Percentiles rank a stretch among this genome's conserved stretches.
Evolutionary conservation across 192 early-diverging fungal species (phyloP).

Genomic region (Coemansia sp.): DNA sequence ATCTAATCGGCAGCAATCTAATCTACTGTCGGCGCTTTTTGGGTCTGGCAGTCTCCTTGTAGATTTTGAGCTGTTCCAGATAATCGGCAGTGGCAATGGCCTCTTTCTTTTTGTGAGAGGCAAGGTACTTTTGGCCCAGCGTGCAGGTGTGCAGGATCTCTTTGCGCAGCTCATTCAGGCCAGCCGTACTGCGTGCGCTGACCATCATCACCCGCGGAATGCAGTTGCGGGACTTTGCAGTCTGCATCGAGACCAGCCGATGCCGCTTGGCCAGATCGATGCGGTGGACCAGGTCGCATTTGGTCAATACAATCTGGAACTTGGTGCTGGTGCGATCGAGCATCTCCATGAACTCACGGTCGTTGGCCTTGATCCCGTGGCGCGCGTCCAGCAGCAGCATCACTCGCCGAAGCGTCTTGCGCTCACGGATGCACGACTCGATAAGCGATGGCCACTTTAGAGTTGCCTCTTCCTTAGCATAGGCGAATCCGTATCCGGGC

Average conservation of each 20-base stretch:
- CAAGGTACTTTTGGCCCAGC: constrained; percentile 51
- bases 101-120: constrained; percentile 41
- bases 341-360: constrained; percentile 46
- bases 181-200: constrained; percentile 57
- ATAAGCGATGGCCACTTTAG: constrained; percentile 64
- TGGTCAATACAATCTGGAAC: constrained; percentile 59
- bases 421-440: constrained; percentile 59
- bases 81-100: constrained; percentile 39
- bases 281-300: constrained; percentile 68
- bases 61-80: constrained; percentile 42
- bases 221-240: constrained; percentile 33
- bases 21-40: constrained; percentile 8
- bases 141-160: constrained; percentile 61
- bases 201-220: constrained; percentile 59
- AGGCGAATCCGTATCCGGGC: constrained; percentile 83
- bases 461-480: constrained; percentile 61
- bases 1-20: neutral
- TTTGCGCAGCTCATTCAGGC: constrained; percentile 69
- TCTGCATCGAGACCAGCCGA: constrained; percentile 53
- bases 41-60: constrained; percentile 37
- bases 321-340: constrained; percentile 36
- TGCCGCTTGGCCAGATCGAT: constrained; percentile 63
- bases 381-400: constrained; percentile 77
- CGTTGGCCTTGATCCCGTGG: constrained; percentile 60
- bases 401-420: constrained; percentile 59